Conservation (phyloP, 1,139 yeast genomes). For the Suhomyces choctaworum region DNA sequence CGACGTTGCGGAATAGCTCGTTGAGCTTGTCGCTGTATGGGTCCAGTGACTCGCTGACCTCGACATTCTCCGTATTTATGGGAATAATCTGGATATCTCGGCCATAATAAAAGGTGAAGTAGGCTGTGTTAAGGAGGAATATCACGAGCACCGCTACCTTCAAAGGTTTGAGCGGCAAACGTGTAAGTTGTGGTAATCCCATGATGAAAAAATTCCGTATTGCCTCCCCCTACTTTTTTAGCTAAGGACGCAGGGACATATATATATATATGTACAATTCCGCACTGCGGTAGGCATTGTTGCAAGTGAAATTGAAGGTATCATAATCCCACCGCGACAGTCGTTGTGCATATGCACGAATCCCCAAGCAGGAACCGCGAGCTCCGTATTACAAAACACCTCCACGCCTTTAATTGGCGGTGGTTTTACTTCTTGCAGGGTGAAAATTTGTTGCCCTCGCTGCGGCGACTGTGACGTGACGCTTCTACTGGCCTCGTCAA, state of each 20-base stretch:
- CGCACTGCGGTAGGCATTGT: not conserved
- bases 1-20: constrained; percentile 11
- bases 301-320: not conserved
- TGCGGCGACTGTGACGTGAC: no score
- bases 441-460: no score
- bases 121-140: constrained; percentile 7
- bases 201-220: constrained; percentile 1
- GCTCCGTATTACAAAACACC: no score
- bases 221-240: no score
- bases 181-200: constrained; percentile 4
- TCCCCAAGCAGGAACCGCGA: no score
- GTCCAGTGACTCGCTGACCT: not conserved
- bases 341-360: not conserved
- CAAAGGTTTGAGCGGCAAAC: constrained; percentile 3
- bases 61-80: not conserved
- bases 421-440: no score
- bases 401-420: no score
- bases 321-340: not conserved
- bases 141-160: constrained; percentile 6
- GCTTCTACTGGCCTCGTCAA: no score
- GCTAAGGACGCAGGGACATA: no score
- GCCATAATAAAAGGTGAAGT: constrained; percentile 5
- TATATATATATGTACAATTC: no score
- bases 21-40: constrained; percentile 5
- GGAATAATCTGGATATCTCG: constrained; percentile 1